A percentile compares a stretch with the other conserved stretches of the same genome.
phyloP scores from a whole-genome alignment of 768 basidiomycete genomes.

The Suillus occidentalis region DNA sequence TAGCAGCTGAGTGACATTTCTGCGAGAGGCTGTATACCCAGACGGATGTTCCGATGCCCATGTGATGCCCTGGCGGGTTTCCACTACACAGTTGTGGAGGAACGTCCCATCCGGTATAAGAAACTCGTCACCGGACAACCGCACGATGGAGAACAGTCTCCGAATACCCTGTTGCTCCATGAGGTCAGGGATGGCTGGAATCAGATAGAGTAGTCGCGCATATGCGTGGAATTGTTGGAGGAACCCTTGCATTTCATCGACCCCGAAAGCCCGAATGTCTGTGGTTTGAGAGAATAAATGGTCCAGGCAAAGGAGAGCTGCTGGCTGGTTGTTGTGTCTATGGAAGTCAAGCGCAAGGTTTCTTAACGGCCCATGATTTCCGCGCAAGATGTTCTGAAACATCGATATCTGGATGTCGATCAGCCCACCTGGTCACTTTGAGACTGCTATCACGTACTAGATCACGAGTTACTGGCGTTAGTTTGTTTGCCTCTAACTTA shows the following conservation, averaged over 20 bases:
- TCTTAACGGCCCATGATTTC: conserved; percentile 28
- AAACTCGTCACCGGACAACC: conserved; percentile 25
- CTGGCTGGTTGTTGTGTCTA: conserved; percentile 23
- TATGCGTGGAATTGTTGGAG: conserved; percentile 39
- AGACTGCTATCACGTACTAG: conserved; percentile 13
- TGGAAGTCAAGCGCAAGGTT: conserved; percentile 35
- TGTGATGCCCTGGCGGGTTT: neutral
- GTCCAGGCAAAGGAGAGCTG: conserved; percentile 46
- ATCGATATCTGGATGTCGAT: conserved; percentile 25
- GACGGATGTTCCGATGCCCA: neutral
- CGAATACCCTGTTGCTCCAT: conserved; percentile 20
- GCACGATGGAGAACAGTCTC: conserved; percentile 36
- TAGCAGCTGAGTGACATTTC: conserved; percentile 24
- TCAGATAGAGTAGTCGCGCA: conserved; percentile 29
- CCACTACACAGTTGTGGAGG: neutral
- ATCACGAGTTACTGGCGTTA: conserved; percentile 8
- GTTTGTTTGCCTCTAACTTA: conserved; percentile 10
- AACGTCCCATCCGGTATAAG: neutral
- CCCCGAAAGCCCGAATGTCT: conserved; percentile 22
- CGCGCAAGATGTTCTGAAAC: conserved; percentile 35
- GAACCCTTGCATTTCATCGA: conserved; percentile 27
- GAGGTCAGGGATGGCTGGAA: conserved; percentile 32
- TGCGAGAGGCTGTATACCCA: conserved; percentile 14
- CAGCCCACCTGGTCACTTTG: conserved; percentile 21
- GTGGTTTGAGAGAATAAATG: conserved; percentile 36